Base-by-base conservation (phyloP, 2,329 filamentous ascomycete genomes). In the Ceratocystis cacaofunesta region DNA sequence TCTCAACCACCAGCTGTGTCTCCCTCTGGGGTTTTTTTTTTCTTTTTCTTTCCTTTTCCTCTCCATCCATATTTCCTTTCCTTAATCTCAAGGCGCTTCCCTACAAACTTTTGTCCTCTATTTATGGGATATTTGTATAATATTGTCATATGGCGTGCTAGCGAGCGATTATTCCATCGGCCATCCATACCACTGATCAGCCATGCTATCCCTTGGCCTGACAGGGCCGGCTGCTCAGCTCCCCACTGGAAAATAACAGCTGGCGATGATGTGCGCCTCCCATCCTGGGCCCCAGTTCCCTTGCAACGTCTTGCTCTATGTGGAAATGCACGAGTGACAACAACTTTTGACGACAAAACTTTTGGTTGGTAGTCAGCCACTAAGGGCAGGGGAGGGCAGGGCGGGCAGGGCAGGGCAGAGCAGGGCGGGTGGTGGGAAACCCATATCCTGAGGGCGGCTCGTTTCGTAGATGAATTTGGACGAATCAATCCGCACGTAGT, bases 141-240 rank as follows among this genome's bases (percentile, higher is more conserved):
- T 32, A 58, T 50, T 19, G n/a, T 12, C 55, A 36, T 32, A 19
- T n/a, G 15, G 43, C 61, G 43, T 62, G 61, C 61, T 62, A 50
- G 61, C 32, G 61, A 44, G 22, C 19, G 61, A 32, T 17, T 62
- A 43, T 62, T 62, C 61, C 61, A 62, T 62, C 43, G 43, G 30
- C 61, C 61, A 46, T 62, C 43, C 61, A 62, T 62, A 48, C 61
- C 41, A 62, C n/a, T 58, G 55, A 58, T 58, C 55, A 41, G 55
- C 52, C 52, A 32, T 15, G 6, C 5, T 57, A 32, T 57, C 52
- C 52, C 52, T 57, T 25, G 52, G 52, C 52, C 32, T 57, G 52
- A 57, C 52, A 32, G 25, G 28, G 32, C 32, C 15, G 28, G 55
- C 55, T 58, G 55, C 55, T 58, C 55, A n/a, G 55, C 32, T 17